Base-by-base conservation (phyloP, 495 filamentous ascomycete genomes). In the Xylaria bambusicola region DNA sequence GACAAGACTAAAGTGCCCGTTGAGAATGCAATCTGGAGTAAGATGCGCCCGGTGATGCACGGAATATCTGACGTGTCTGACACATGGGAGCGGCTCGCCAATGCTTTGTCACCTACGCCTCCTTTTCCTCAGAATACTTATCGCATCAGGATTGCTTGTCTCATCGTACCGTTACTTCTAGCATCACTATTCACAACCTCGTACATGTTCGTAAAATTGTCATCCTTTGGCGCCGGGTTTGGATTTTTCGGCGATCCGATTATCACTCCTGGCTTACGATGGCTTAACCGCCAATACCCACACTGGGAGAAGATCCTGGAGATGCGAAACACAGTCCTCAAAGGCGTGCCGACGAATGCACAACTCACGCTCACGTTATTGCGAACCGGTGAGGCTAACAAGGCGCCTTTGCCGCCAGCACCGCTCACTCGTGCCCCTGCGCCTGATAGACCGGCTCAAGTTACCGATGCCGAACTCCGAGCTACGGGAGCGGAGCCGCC, bases 1-100 rank as follows among this genome's bases (percentile, higher is more conserved):
- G 90, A 95, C 64, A 95, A 92, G 74, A 92, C 92, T 0, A 94
- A 92, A 66, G 82, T 88, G 41, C 92, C 90, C 0, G 88, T 95
- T 76, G 87, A 89, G 69, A 85, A 84, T 3, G 88, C 85, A 2
- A 89, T 94, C 71, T 89, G 89, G 80, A 81, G 80, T 7, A 87
- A 88, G 60, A 88, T 89, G 68, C 79, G 90, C 56, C 87, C 89
- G 0, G 69, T 86, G 13, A 94, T 96, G 90, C 88, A 91, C 66
- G 76, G 79, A 1, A 65, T 96, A 27, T 84, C 86, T 15, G 88
- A 90, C 64, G 75, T 91, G 15, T 79, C 87, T 1, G 92, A 96
- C 70, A 83, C 79, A 0, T 97, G 88, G 82, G 92, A 96, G 67
- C 75, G 88, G 41, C 83, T 96, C 67, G 86, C 77, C 26, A 97